These are phyloP conservation scores for Aspergillus indologenus DNA, from an alignment of 495 filamentous ascomycete genomes.

Conservation along the genomic window DNA sequence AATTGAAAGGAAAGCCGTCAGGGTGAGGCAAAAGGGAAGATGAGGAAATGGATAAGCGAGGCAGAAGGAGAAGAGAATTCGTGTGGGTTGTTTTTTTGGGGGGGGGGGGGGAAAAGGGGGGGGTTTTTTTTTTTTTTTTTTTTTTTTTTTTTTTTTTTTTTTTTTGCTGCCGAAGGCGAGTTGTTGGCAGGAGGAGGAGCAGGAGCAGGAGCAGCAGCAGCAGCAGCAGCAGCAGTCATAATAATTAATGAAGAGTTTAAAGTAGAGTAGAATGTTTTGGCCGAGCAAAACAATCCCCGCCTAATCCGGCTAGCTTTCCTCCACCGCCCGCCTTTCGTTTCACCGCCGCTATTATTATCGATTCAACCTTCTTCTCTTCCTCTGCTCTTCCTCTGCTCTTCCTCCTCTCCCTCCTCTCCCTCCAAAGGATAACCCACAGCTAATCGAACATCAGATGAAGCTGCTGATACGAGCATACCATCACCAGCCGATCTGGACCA, in stretches of 20 bases:
- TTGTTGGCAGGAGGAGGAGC: too few relatives aligned
- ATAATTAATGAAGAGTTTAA: background rate
- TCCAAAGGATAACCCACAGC: background rate
- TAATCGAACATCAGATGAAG: background rate
- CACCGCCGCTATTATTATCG: constrained; percentile 11
- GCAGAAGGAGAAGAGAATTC: background rate
- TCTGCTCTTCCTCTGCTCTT: too few relatives aligned
- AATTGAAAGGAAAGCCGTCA: background rate
- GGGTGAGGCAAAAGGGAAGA: background rate
- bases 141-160: too few relatives aligned
- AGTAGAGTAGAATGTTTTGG: background rate
- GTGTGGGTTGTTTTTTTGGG: background rate
- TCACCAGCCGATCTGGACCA: too few relatives aligned
- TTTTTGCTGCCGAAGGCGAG: too few relatives aligned
- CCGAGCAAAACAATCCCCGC: constrained; percentile 12
- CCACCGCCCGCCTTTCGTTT: constrained; percentile 4
- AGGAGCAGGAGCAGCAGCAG: too few relatives aligned
- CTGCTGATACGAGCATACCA: background rate
- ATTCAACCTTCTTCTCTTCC: too few relatives aligned
- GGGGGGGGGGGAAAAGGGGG: background rate
- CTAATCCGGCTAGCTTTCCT: constrained; percentile 16
- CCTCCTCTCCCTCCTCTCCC: too few relatives aligned
- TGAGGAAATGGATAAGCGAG: constrained; percentile 1
- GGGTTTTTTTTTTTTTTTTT: background rate
- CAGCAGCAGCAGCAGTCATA: too few relatives aligned